Percentiles rank a stretch among this genome's conserved stretches.
Evolutionary conservation across 495 filamentous ascomycete species (phyloP).

Genomic region (Penicillium diatomitis): DNA sequence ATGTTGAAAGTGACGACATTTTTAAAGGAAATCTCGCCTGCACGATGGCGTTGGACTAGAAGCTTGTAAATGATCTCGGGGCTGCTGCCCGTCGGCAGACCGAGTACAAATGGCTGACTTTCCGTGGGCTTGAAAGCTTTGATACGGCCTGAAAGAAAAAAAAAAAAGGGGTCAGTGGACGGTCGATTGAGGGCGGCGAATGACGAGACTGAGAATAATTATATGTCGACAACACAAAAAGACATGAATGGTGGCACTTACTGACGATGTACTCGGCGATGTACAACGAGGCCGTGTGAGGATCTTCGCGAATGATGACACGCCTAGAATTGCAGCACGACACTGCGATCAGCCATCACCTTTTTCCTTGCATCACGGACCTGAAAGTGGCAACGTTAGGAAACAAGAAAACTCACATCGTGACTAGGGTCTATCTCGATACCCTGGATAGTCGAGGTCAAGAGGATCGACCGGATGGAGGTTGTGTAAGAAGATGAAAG

Average conservation of each 20-base stretch:
- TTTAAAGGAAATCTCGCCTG: conserved; percentile 72
- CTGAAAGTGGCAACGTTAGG: too few species aligned
- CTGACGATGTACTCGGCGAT: conserved; percentile 78
- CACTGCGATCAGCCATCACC: conserved; percentile 11
- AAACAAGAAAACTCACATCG: too few species aligned
- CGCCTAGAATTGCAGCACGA: conserved; percentile 45
- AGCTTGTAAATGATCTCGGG: conserved; percentile 70
- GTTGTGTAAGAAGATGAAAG: too few species aligned
- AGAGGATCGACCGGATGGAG: too few species aligned
- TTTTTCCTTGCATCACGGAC: too few species aligned
- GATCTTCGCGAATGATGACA: conserved; percentile 72
- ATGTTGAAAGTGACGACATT: conserved; percentile 91
- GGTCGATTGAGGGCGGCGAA: neutral
- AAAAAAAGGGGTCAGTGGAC: neutral
- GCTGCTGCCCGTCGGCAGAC: conserved; percentile 74
- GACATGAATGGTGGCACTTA: conserved; percentile 21
- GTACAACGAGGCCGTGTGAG: conserved; percentile 56
- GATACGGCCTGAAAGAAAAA: conserved; percentile 45
- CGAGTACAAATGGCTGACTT: conserved; percentile 68
- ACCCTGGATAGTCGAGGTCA: too few species aligned
- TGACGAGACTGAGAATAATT: neutral
- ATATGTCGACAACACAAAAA: neutral
- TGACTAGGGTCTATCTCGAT: too few species aligned
- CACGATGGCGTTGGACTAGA: conserved; percentile 65
- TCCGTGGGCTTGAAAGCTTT: conserved; percentile 61